These are phyloP conservation scores for Clavariopsis aquatica DNA, from an alignment of 495 filamentous ascomycete genomes.

Conservation along the genomic window DNA sequence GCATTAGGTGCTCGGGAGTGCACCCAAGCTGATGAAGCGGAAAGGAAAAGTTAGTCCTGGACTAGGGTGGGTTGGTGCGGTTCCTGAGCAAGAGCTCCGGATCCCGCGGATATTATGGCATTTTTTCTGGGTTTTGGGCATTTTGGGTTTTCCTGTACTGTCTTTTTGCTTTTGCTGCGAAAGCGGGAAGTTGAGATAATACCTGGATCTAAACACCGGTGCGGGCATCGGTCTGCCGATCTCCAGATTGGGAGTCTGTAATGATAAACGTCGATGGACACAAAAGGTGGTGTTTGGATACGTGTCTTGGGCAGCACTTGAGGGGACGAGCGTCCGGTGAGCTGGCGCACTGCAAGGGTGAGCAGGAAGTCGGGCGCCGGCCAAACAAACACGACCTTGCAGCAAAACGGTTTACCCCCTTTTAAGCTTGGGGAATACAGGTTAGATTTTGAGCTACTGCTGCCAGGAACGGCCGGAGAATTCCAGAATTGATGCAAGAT, in stretches of 20 bases:
- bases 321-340: not conserved
- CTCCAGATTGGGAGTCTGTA: constrained; percentile 6
- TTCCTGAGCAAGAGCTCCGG: not conserved
- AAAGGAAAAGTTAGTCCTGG: too few species aligned
- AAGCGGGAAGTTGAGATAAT: constrained; percentile 2
- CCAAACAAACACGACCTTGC: not conserved
- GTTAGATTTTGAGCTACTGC: constrained; percentile 3
- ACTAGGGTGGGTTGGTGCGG: not conserved
- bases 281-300: too few species aligned
- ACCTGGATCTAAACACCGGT: constrained; percentile 4
- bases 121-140: constrained; percentile 1
- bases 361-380: not conserved
- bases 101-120: constrained; percentile 9
- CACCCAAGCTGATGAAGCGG: too few species aligned
- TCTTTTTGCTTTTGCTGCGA: constrained; percentile 27
- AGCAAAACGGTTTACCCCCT: not conserved
- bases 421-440: not conserved
- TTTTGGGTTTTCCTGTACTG: constrained; percentile 10
- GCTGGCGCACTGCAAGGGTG: not conserved
- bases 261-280: constrained; percentile 19
- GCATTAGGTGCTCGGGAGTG: too few species aligned
- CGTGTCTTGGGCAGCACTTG: not conserved
- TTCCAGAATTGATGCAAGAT: too few species aligned
- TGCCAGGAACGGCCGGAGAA: not conserved
- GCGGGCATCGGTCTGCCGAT: constrained; percentile 14